Percentiles rank a stretch among this genome's conserved stretches.
phyloP scores from a whole-genome alignment of 2,329 filamentous ascomycete species.

The Curvularia eragrostidis region DNA sequence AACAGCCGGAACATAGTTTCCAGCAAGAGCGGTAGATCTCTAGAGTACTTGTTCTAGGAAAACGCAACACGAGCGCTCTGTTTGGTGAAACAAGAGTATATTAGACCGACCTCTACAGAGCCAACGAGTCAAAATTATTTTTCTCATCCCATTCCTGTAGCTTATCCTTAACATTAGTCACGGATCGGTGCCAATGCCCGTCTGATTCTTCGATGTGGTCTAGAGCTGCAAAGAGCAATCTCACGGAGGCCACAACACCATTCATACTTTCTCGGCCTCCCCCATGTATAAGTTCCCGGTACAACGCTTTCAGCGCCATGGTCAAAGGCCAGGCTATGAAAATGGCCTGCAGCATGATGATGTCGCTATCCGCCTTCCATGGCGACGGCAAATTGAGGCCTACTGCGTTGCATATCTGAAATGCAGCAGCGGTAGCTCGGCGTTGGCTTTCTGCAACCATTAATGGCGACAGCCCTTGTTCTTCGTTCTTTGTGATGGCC shows the following conservation, averaged over 20 bases:
- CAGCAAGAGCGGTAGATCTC: no score
- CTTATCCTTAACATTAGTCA: not conserved
- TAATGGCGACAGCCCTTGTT: not conserved
- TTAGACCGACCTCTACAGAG: not conserved
- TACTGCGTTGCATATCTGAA: conserved; percentile 8
- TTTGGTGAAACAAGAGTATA: not conserved
- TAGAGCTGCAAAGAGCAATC: conserved; percentile 2
- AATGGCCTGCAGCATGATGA: conserved; percentile 4
- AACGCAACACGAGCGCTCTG: not conserved
- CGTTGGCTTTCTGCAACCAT: conserved; percentile 1
- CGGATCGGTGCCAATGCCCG: conserved; percentile 1
- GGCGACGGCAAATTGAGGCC: conserved; percentile 4
- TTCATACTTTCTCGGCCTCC: not conserved
- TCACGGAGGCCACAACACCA: not conserved
- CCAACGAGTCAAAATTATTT: not conserved
- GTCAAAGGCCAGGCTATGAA: conserved; percentile 9
- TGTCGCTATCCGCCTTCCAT: not conserved
- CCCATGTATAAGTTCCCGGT: not conserved
- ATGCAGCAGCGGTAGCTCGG: not conserved
- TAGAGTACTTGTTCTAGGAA: not conserved
- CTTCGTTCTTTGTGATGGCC: not conserved
- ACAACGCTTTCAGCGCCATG: not conserved
- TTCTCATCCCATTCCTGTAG: conserved; percentile 7
- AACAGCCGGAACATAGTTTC: no score
- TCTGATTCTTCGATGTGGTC: conserved; percentile 7